A percentile compares a stretch with the other conserved stretches of the same genome.
These are phyloP conservation scores for Neofusicoccum kwambonambiense DNA, from an alignment of 2,329 filamentous ascomycete genomes.

Conservation along the genomic window DNA sequence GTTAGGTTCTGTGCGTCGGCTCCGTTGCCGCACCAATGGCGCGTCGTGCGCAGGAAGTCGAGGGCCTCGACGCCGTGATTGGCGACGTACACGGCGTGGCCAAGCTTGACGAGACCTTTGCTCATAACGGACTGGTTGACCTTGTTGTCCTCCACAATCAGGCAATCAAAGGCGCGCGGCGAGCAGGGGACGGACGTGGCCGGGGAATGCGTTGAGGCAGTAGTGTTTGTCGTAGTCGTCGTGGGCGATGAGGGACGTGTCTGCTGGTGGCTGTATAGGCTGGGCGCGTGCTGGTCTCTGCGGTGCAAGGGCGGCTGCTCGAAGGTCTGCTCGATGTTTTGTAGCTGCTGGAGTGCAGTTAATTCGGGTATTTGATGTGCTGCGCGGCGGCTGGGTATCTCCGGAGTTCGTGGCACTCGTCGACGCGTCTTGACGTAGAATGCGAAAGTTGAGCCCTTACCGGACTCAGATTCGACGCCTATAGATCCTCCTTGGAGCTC, in stretches of 20 bases:
- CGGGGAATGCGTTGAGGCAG: conserved; percentile 66
- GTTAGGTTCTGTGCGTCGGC: conserved; percentile 23
- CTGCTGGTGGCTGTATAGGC: not conserved
- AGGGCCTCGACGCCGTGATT: conserved; percentile 40
- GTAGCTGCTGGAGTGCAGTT: conserved; percentile 10
- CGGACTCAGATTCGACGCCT: conserved; percentile 62
- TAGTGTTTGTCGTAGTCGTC: conserved; percentile 60
- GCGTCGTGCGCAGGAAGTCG: conserved; percentile 31
- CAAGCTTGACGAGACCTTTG: conserved; percentile 38
- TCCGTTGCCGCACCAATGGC: conserved; percentile 10
- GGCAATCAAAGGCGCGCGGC: conserved; percentile 22
- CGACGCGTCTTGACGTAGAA: conserved; percentile 68
- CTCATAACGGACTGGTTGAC: conserved; percentile 43
- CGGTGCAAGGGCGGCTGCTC: conserved; percentile 6
- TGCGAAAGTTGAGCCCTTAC: conserved; percentile 65
- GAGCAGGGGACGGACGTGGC: conserved; percentile 62
- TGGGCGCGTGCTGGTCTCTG: conserved; percentile 1
- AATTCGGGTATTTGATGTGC: not conserved
- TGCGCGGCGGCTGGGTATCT: not conserved
- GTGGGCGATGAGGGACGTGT: conserved; percentile 52
- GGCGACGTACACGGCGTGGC: conserved; percentile 38
- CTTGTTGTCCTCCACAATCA: conserved; percentile 41
- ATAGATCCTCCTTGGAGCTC: conserved; percentile 74
- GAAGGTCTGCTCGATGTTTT: conserved; percentile 15
- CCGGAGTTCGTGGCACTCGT: conserved; percentile 17